A percentile compares a stretch with the other conserved stretches of the same genome.
Conservation (phyloP, 2,329 filamentous ascomycete genomes). For the Botrytis tulipae region DNA sequence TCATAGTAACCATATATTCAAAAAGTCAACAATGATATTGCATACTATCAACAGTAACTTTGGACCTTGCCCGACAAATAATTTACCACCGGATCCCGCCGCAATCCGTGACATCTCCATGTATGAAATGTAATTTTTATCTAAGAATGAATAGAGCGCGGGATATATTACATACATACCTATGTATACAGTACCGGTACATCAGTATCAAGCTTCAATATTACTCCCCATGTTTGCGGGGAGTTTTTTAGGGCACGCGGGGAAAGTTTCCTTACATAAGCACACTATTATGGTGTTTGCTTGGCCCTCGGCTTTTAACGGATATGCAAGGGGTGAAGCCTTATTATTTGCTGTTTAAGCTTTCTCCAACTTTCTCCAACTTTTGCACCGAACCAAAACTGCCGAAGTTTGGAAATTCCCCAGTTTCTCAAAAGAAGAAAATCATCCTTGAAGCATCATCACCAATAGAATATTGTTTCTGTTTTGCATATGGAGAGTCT, state of each 20-base stretch:
- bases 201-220: neutral
- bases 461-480: neutral
- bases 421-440: neutral
- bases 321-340: neutral
- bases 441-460: neutral
- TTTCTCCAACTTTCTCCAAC: neutral
- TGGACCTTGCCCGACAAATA: neutral
- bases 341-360: neutral
- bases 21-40: neutral
- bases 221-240: neutral
- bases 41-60: neutral
- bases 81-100: neutral
- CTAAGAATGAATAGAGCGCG: neutral
- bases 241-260: neutral
- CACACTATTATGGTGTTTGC: neutral
- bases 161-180: neutral
- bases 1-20: neutral
- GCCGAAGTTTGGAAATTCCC: neutral
- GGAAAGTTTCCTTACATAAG: neutral
- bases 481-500: neutral
- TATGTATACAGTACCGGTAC: neutral
- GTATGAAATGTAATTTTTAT: neutral
- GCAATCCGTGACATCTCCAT: neutral
- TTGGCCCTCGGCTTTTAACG: neutral
- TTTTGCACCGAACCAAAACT: neutral